phyloP scores from a whole-genome alignment of 768 basidiomycete species.

The Pisolithus sp. region DNA sequence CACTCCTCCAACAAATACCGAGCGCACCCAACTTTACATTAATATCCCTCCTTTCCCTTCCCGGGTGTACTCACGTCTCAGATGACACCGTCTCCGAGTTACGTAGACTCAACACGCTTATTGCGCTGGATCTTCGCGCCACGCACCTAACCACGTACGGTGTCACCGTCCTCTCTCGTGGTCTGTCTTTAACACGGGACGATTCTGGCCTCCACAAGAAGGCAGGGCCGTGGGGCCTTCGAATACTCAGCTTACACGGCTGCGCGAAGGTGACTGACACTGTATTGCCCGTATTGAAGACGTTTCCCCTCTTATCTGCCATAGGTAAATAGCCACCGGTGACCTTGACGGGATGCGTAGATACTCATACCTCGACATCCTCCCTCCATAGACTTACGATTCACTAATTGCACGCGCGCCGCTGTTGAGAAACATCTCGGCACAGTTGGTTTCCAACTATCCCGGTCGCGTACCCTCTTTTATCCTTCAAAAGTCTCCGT shows the following conservation, averaged over 20 bases:
- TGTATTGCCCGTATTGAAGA: constrained; percentile 34
- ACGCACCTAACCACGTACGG: constrained; percentile 49
- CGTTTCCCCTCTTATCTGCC: constrained; percentile 54
- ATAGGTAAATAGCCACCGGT: constrained; percentile 40
- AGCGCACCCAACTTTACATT: constrained; percentile 54
- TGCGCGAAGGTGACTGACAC: constrained; percentile 45
- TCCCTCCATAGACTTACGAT: constrained; percentile 38
- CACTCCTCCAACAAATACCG: constrained; percentile 51
- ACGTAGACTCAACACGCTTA: constrained; percentile 45
- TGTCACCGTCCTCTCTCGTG: constrained; percentile 45
- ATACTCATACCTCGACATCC: background rate
- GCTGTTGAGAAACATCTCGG: constrained; percentile 13
- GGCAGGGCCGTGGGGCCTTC: constrained; percentile 50
- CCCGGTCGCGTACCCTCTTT: constrained; percentile 28
- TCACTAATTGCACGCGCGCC: constrained; percentile 36
- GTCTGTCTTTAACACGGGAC: constrained; percentile 33
- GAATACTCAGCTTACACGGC: constrained; percentile 50
- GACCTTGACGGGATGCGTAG: background rate
- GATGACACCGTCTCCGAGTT: constrained; percentile 51
- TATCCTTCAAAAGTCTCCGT: constrained; percentile 36
- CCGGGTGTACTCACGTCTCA: constrained; percentile 46
- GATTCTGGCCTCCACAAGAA: constrained; percentile 14
- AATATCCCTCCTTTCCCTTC: constrained; percentile 57
- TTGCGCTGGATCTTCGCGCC: constrained; percentile 58
- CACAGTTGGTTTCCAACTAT: constrained; percentile 23